Percentiles rank a stretch among this genome's conserved stretches.
Conservation (phyloP, 148 eudicot species). For the Persicaria maculosa region DNA sequence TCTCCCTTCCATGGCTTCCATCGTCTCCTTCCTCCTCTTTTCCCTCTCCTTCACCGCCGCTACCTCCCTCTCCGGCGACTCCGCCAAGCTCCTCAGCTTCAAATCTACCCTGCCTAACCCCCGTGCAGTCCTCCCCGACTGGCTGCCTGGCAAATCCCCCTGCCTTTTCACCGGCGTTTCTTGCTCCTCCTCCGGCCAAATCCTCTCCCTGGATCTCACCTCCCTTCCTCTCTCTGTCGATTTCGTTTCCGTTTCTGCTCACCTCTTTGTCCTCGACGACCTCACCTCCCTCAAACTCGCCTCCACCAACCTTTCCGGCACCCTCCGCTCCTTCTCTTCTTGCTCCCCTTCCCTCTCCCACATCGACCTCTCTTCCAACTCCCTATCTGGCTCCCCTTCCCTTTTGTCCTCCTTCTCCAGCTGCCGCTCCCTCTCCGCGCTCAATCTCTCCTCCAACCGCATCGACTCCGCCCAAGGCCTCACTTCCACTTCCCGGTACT, state of each 20-base stretch:
- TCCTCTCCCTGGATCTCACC: conserved; percentile 41
- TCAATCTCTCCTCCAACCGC: conserved; percentile 58
- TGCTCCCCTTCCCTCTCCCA: conserved; percentile 27
- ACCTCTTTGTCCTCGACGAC: conserved; percentile 33
- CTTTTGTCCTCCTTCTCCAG: conserved; percentile 32
- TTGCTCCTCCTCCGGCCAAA: conserved; percentile 25
- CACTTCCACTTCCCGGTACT: conserved; percentile 10
- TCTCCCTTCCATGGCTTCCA: conserved; percentile 4
- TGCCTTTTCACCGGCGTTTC: conserved; percentile 65
- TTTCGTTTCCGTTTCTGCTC: conserved; percentile 26
- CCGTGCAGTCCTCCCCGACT: conserved; percentile 34
- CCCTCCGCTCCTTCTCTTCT: conserved; percentile 17
- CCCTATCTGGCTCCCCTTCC: conserved; percentile 38
- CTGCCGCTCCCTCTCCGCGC: conserved; percentile 33
- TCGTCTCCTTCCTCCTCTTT: conserved; percentile 1
- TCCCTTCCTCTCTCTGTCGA: conserved; percentile 27
- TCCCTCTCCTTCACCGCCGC: neutral
- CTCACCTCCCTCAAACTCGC: conserved; percentile 36
- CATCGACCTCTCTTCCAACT: conserved; percentile 62
- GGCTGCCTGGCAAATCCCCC: conserved; percentile 37
- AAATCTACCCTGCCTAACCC: conserved; percentile 51
- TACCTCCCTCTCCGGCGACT: conserved; percentile 23
- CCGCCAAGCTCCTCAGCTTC: conserved; percentile 52
- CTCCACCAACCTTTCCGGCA: conserved; percentile 47
- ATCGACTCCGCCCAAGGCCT: conserved; percentile 23